These are phyloP conservation scores for Aquilaria agallochum DNA, from an alignment of 441 rosid genomes.

Conservation along the genomic window DNA sequence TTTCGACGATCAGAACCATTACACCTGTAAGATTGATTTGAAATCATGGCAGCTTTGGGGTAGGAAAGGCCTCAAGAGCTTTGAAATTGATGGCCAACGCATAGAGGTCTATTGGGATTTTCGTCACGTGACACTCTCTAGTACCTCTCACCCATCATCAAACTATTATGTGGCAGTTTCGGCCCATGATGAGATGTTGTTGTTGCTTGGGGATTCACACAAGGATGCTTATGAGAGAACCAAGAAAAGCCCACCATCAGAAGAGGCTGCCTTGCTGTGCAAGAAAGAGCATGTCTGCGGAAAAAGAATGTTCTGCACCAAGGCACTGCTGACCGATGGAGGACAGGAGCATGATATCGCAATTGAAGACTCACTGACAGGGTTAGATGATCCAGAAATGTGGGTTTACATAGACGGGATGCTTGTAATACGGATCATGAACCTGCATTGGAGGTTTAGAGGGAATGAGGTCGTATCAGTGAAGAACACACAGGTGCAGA, in stretches of 20 bases:
- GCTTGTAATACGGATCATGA: constrained; percentile 46
- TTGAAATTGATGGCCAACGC: constrained; percentile 38
- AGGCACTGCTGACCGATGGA: constrained; percentile 33
- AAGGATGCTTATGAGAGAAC: constrained; percentile 62
- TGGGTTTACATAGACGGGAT: constrained; percentile 64
- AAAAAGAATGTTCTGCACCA: constrained; percentile 56
- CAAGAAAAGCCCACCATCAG: constrained; percentile 37
- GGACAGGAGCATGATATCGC: constrained; percentile 49
- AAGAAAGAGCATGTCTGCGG: constrained; percentile 72
- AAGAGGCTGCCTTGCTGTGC: constrained; percentile 53
- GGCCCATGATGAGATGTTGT: constrained; percentile 36
- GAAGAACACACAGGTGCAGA: constrained; percentile 32
- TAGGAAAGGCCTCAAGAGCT: constrained; percentile 62
- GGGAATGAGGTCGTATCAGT: constrained; percentile 66
- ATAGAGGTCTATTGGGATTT: constrained; percentile 74
- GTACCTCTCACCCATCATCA: constrained; percentile 55
- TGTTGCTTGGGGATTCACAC: constrained; percentile 58
- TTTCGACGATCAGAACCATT: constrained; percentile 25
- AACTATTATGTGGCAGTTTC: constrained; percentile 65
- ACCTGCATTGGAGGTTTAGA: constrained; percentile 74
- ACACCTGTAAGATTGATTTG: constrained; percentile 57
- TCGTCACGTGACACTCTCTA: constrained; percentile 55
- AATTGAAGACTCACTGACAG: constrained; percentile 48
- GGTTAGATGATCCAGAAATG: constrained; percentile 71
- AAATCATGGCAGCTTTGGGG: constrained; percentile 72